Percentiles rank a stretch among this genome's conserved stretches.
Evolutionary conservation across 192 early-diverging fungal genomes (phyloP).

Genomic region (Funneliformis mosseae): DNA sequence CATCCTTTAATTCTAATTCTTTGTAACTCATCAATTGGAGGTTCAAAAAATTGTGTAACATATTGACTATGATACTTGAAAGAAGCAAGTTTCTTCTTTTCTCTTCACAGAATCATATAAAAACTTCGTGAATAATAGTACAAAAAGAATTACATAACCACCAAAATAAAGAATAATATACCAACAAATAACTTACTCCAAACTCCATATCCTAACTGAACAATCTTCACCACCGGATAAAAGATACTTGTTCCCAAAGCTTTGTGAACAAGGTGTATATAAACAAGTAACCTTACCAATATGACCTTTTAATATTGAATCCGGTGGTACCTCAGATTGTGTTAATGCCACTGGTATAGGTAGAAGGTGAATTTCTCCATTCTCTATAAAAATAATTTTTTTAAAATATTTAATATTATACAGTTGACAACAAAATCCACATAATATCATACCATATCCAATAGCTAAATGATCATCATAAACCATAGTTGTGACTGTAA

Average conservation of each 20-base stretch:
- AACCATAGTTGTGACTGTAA: slow-evolving; percentile 54
- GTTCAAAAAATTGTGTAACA: slow-evolving; percentile 54
- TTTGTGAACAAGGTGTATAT: slow-evolving; percentile 51
- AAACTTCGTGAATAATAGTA: slow-evolving; percentile 6
- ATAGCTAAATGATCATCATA: slow-evolving; percentile 63
- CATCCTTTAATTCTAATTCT: slow-evolving; percentile 48
- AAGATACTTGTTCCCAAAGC: slow-evolving; percentile 51
- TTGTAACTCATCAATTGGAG: slow-evolving; percentile 51
- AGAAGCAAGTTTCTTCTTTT: slow-evolving; percentile 57
- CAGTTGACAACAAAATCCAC: neutral
- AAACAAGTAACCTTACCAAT: slow-evolving; percentile 62
- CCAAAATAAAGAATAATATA: neutral
- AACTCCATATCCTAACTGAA: slow-evolving; percentile 71
- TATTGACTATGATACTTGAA: slow-evolving; percentile 60
- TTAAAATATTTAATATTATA: neutral
- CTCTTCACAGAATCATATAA: slow-evolving; percentile 34
- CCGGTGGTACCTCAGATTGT: neutral
- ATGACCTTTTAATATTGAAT: slow-evolving; percentile 51
- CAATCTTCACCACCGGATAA: slow-evolving; percentile 70
- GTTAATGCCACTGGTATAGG: slow-evolving; percentile 51
- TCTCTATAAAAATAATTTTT: slow-evolving; percentile 48
- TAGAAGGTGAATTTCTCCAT: slow-evolving; percentile 61
- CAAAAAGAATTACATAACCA: neutral
- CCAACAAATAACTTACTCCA: slow-evolving; percentile 55
- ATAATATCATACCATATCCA: slow-evolving; percentile 58